Conservation (phyloP, 2,329 filamentous ascomycete species). For the Fusarium newnesense region DNA sequence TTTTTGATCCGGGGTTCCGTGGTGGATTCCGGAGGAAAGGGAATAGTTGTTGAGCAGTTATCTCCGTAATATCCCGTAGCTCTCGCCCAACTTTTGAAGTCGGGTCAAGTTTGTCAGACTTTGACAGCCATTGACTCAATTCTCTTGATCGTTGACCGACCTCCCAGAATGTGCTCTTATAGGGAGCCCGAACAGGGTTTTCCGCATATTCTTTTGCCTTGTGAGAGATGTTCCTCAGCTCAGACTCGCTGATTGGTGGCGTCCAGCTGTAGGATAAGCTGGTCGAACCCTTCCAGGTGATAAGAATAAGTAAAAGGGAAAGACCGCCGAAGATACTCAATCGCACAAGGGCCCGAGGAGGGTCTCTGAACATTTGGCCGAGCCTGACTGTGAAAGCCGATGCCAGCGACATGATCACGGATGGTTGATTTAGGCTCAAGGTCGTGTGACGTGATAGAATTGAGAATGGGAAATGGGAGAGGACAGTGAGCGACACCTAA, state of each 20-base stretch:
- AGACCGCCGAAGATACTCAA: background rate
- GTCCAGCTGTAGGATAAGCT: background rate
- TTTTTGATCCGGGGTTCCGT: background rate
- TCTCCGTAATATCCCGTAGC: conserved; percentile 2
- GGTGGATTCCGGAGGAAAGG: conserved; percentile 35
- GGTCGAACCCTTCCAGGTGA: background rate
- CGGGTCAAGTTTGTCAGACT: background rate
- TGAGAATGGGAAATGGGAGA: background rate
- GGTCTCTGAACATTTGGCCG: background rate
- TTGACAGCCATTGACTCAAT: conserved; percentile 23
- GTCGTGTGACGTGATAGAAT: conserved; percentile 2
- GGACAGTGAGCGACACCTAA: background rate
- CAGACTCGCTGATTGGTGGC: background rate
- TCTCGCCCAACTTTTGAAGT: background rate
- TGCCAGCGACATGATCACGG: background rate
- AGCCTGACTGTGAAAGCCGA: background rate
- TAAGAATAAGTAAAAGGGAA: background rate
- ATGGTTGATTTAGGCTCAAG: background rate
- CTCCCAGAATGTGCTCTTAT: conserved; percentile 46
- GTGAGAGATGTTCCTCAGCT: background rate
- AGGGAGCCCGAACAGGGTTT: conserved; percentile 40
- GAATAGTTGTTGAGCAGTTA: conserved; percentile 31
- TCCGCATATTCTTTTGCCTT: conserved; percentile 31
- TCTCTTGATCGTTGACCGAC: conserved; percentile 41
- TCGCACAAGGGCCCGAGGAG: background rate